Conservation (phyloP, 257 asterid species). For the Galeopsis tetrahit region DNA sequence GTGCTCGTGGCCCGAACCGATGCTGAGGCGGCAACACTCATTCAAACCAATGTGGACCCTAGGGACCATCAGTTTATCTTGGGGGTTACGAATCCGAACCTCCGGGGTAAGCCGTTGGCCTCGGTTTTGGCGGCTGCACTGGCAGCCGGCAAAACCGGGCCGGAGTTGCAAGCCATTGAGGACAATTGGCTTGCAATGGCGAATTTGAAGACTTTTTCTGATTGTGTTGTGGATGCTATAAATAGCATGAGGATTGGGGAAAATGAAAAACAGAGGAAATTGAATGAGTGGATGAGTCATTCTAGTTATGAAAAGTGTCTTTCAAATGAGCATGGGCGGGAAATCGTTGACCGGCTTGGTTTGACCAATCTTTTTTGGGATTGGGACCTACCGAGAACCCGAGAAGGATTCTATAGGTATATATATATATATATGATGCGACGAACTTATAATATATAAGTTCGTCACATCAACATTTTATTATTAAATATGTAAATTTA, state of each 20-base stretch:
- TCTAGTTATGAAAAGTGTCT: slow-evolving; percentile 72
- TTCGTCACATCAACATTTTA: no score
- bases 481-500: neutral
- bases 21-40: slow-evolving; percentile 86
- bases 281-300: slow-evolving; percentile 75
- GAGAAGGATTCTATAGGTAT: slow-evolving; percentile 86
- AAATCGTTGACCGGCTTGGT: slow-evolving; percentile 68
- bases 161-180: slow-evolving; percentile 81
- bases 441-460: no score
- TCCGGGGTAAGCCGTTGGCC: slow-evolving; percentile 73
- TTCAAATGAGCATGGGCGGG: slow-evolving; percentile 73
- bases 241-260: slow-evolving; percentile 54
- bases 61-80: slow-evolving; percentile 91
- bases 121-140: slow-evolving; percentile 67
- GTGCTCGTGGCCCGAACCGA: slow-evolving; percentile 90
- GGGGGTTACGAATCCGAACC: slow-evolving; percentile 74
- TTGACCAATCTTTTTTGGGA: slow-evolving; percentile 73
- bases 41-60: slow-evolving; percentile 85
- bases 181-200: slow-evolving; percentile 86
- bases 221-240: slow-evolving; percentile 75
- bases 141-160: slow-evolving; percentile 84
- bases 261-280: slow-evolving; percentile 68
- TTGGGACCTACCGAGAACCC: slow-evolving; percentile 92
- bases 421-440: no score
- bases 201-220: slow-evolving; percentile 72